Evolutionary conservation across 305 asterid genomes (phyloP).

Genomic region (Fraxinus xanthoxyloides): DNA sequence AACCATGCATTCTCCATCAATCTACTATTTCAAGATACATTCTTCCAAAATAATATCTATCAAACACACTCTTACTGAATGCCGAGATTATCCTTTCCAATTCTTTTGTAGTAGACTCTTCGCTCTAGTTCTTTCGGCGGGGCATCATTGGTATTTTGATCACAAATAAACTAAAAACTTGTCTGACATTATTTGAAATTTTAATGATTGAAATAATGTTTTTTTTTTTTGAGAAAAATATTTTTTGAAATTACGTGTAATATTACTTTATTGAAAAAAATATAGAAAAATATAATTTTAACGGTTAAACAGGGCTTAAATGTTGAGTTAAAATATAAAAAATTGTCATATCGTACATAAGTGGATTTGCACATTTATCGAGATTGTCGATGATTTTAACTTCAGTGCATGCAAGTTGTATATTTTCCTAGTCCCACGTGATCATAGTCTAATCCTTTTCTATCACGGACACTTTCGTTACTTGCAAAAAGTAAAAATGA

Average conservation of each 20-base stretch:
- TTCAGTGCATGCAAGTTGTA: constrained; percentile 28
- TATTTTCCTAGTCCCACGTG: constrained; percentile 18
- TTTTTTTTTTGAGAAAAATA: no score
- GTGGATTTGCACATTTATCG: constrained; percentile 23
- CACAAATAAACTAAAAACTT: background rate
- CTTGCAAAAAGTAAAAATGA: no score
- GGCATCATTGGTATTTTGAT: background rate
- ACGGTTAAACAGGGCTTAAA: background rate
- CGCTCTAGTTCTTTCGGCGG: background rate
- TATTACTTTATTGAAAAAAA: no score
- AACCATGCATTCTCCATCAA: no score
- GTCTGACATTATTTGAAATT: background rate
- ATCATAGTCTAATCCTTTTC: background rate
- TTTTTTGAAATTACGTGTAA: no score
- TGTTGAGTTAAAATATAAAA: background rate
- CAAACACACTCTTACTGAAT: no score
- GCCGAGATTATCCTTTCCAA: background rate
- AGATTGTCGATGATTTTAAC: constrained; percentile 28
- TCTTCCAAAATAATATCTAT: no score
- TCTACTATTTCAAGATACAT: no score
- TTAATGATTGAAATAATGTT: no score
- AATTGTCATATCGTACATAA: background rate
- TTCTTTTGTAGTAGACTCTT: no score
- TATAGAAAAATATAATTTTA: no score
- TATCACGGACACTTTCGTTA: no score